These are phyloP conservation scores for Colletotrichum cordylinicola DNA, from an alignment of 2,329 filamentous ascomycete species.

Conservation along the genomic window DNA sequence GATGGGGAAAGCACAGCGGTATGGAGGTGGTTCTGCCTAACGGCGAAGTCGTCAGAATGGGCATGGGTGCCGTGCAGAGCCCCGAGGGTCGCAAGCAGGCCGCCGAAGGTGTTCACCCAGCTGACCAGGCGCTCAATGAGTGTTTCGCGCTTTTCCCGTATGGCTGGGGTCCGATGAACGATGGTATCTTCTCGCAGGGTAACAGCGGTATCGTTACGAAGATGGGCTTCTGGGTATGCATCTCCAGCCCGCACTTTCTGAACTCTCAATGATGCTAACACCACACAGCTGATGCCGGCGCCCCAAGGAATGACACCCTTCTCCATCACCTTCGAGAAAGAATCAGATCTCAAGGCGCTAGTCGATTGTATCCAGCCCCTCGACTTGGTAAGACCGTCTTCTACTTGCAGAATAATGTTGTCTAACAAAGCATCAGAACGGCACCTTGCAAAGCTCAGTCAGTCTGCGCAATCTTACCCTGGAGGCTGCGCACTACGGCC, in stretches of 20 bases:
- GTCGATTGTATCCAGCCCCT: slow-evolving; percentile 4
- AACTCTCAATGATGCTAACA: not conserved
- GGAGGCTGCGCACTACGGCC: slow-evolving; percentile 9
- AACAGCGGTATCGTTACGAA: slow-evolving; percentile 60
- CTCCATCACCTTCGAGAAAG: slow-evolving; percentile 6
- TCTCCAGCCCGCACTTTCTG: rapidly evolving
- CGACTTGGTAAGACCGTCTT: not conserved
- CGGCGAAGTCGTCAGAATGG: slow-evolving; percentile 50
- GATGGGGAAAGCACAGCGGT: slow-evolving; percentile 36
- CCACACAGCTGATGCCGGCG: not conserved
- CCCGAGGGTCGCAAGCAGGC: slow-evolving; percentile 28
- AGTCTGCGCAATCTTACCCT: slow-evolving; percentile 7
- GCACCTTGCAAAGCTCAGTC: slow-evolving; percentile 3
- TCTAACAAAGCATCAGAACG: not conserved
- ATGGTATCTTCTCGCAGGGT: slow-evolving; percentile 56
- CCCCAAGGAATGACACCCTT: slow-evolving; percentile 11
- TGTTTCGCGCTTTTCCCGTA: slow-evolving; percentile 41
- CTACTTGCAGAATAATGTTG: rapidly evolving
- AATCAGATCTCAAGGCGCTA: not conserved
- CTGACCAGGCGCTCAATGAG: slow-evolving; percentile 29
- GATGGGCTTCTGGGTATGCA: slow-evolving; percentile 48
- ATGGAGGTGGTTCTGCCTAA: slow-evolving; percentile 51
- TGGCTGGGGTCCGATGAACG: slow-evolving; percentile 42
- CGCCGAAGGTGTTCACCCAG: slow-evolving; percentile 37
- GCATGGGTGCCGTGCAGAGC: slow-evolving; percentile 50